Evolutionary conservation across 352 stramenopile species (phyloP).

Genomic region (Peronospora belbahrii): DNA sequence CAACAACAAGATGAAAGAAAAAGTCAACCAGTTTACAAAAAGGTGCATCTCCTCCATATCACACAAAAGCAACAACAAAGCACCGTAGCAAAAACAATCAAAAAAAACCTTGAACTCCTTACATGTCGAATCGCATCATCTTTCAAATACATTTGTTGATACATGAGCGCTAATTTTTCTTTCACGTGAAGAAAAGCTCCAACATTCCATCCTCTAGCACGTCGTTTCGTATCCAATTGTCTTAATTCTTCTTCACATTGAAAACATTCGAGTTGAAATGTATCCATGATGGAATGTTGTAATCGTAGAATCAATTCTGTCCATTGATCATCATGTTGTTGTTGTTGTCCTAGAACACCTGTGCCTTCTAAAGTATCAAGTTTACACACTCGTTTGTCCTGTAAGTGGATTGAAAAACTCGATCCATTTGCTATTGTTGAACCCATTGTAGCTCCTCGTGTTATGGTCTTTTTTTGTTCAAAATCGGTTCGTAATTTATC

Average conservation of each 20-base stretch:
- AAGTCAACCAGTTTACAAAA: neutral
- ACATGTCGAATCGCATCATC: slow-evolving; percentile 80
- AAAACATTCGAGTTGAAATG: slow-evolving; percentile 68
- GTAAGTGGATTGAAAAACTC: too few relatives aligned
- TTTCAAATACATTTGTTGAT: slow-evolving; percentile 75
- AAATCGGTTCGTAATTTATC: slow-evolving; percentile 65
- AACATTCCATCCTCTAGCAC: slow-evolving; percentile 57
- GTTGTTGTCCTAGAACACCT: slow-evolving; percentile 62
- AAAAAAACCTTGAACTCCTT: too few relatives aligned
- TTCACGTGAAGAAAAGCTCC: slow-evolving; percentile 74
- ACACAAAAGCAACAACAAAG: too few relatives aligned
- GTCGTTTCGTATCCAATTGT: slow-evolving; percentile 52
- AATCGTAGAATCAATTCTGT: slow-evolving; percentile 62
- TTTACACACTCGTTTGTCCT: slow-evolving; percentile 82
- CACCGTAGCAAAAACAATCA: too few relatives aligned
- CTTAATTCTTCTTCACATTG: slow-evolving; percentile 74
- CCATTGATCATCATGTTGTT: slow-evolving; percentile 76
- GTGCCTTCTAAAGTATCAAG: slow-evolving; percentile 70
- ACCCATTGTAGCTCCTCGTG: slow-evolving; percentile 6
- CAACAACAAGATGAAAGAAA: neutral
- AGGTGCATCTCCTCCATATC: neutral
- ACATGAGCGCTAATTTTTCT: slow-evolving; percentile 72
- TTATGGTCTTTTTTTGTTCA: slow-evolving; percentile 29
- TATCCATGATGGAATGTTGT: slow-evolving; percentile 73
- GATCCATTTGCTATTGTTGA: too few relatives aligned